Conservation (phyloP, 345 rosid species). For the Alliaria petiolata region DNA sequence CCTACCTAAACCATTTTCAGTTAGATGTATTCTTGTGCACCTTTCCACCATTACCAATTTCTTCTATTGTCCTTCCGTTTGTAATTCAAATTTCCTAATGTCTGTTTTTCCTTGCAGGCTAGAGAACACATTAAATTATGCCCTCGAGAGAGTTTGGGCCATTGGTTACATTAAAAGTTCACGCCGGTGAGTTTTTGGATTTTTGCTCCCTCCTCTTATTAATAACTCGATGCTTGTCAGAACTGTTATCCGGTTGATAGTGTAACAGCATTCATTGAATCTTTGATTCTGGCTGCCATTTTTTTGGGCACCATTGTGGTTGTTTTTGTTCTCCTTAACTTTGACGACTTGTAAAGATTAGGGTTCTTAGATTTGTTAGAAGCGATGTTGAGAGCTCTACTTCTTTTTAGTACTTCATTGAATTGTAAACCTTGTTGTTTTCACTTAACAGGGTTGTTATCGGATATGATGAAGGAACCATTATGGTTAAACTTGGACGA, state of each 20-base stretch:
- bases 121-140: conserved; percentile 66
- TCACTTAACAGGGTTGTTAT: conserved; percentile 71
- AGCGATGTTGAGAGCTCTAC: not conserved
- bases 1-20: not conserved
- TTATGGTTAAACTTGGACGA: conserved; percentile 98
- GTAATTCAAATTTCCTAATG: conserved; percentile 1
- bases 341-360: conserved; percentile 1
- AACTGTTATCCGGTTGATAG: not conserved
- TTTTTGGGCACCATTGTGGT: not conserved
- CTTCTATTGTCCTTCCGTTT: not conserved
- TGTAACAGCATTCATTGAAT: not conserved
- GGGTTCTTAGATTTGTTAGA: conserved; percentile 3
- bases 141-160: conserved; percentile 99
- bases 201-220: not conserved
- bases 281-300: not conserved
- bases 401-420: not conserved
- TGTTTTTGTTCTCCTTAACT: not conserved
- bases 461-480: conserved; percentile 99
- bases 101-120: conserved; percentile 51
- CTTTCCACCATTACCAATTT: not conserved
- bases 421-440: conserved; percentile 2
- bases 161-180: conserved; percentile 84
- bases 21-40: not conserved
- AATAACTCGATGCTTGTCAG: not conserved
- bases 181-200: conserved; percentile 58